Conservation (phyloP, 2,329 filamentous ascomycete genomes). For the Fusarium kyushuense region DNA sequence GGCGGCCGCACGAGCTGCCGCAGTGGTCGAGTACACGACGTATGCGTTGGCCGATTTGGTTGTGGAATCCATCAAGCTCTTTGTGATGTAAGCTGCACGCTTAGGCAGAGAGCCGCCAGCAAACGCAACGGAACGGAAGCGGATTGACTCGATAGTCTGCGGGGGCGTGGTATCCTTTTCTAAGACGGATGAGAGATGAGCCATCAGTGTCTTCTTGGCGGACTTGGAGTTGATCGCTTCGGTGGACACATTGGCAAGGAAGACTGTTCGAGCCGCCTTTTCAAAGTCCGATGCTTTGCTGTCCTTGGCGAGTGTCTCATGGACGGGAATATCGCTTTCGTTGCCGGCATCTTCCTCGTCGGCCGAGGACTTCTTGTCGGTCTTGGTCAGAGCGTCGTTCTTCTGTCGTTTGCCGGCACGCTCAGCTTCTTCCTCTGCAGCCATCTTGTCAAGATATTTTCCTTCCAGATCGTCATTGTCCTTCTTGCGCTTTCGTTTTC, state of each 20-base stretch:
- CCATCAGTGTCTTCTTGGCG: slow-evolving; percentile 80
- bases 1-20: slow-evolving; percentile 81
- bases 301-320: slow-evolving; percentile 67
- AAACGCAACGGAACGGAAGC: slow-evolving; percentile 94
- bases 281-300: slow-evolving; percentile 75
- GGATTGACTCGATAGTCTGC: slow-evolving; percentile 88
- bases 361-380: slow-evolving; percentile 50
- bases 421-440: slow-evolving; percentile 69
- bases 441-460: slow-evolving; percentile 75
- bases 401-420: slow-evolving; percentile 68
- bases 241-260: slow-evolving; percentile 90
- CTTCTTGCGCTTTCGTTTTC: slow-evolving; percentile 75
- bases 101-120: slow-evolving; percentile 82
- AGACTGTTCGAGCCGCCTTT: slow-evolving; percentile 90
- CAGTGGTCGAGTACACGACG: slow-evolving; percentile 82
- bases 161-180: slow-evolving; percentile 62
- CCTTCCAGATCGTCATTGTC: slow-evolving; percentile 78
- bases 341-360: slow-evolving; percentile 62
- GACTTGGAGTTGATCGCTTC: slow-evolving; percentile 85
- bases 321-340: slow-evolving; percentile 61
- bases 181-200: slow-evolving; percentile 83
- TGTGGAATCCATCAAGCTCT: slow-evolving; percentile 89
- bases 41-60: slow-evolving; percentile 96
- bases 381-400: slow-evolving; percentile 48
- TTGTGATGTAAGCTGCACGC: slow-evolving; percentile 92